Evolutionary conservation across 2,329 filamentous ascomycete species (phyloP).

Genomic region (Drechslerella stenobrocha): DNA sequence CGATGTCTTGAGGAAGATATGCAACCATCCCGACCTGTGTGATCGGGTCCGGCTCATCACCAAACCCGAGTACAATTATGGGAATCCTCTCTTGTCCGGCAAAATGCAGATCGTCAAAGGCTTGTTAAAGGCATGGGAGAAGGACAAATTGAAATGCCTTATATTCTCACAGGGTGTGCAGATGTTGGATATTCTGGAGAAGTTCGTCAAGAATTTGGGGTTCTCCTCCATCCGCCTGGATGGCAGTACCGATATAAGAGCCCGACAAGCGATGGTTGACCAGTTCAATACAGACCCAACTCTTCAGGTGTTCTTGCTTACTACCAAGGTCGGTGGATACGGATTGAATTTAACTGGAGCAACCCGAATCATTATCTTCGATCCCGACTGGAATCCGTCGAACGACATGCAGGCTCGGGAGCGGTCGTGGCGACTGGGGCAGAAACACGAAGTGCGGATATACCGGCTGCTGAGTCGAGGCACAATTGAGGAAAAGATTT

Average conservation of each 20-base stretch:
- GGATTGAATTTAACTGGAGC: slow-evolving; percentile 94
- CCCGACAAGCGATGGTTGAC: slow-evolving; percentile 86
- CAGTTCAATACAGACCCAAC: slow-evolving; percentile 81
- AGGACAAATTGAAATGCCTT: slow-evolving; percentile 88
- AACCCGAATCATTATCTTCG: slow-evolving; percentile 94
- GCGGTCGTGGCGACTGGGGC: slow-evolving; percentile 90
- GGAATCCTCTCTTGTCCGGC: slow-evolving; percentile 75
- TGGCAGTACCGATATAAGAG: slow-evolving; percentile 82
- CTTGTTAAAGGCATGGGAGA: slow-evolving; percentile 83
- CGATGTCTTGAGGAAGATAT: slow-evolving; percentile 90
- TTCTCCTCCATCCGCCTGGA: slow-evolving; percentile 90
- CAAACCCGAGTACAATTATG: slow-evolving; percentile 71
- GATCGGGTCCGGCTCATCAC: slow-evolving; percentile 65
- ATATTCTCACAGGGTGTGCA: slow-evolving; percentile 91
- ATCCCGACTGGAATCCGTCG: slow-evolving; percentile 92
- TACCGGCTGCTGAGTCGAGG: slow-evolving; percentile 98
- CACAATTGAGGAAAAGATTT: slow-evolving; percentile 99
- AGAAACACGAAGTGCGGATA: slow-evolving; percentile 92
- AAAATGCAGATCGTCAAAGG: slow-evolving; percentile 96
- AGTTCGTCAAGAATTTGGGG: slow-evolving; percentile 68
- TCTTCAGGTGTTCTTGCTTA: slow-evolving; percentile 86
- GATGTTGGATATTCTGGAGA: slow-evolving; percentile 92
- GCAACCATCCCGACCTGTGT: slow-evolving; percentile 90
- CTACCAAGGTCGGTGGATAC: slow-evolving; percentile 90
- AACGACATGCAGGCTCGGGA: slow-evolving; percentile 95